These are phyloP conservation scores for Morella rubra DNA, from an alignment of 306 rosid species.

Conservation along the genomic window DNA sequence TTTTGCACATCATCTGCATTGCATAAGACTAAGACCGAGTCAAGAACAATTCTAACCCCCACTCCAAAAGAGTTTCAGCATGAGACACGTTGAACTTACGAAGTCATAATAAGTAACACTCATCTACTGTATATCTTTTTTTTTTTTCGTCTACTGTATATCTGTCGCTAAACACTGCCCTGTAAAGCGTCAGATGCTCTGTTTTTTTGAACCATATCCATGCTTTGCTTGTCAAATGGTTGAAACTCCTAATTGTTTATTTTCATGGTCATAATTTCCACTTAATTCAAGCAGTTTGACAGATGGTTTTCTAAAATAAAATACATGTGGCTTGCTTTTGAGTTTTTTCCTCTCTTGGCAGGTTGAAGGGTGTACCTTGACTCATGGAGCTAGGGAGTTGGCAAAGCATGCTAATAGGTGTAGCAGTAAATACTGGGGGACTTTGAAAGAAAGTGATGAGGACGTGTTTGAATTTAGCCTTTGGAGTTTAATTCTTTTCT, in stretches of 20 bases:
- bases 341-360: slow-evolving; percentile 23
- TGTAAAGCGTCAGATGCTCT: slow-evolving; percentile 5
- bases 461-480: slow-evolving; percentile 17
- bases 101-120: not conserved
- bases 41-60: not conserved
- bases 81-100: not conserved
- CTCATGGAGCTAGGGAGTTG: slow-evolving; percentile 75
- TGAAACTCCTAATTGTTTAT: not conserved
- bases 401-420: slow-evolving; percentile 71
- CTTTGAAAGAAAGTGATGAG: slow-evolving; percentile 64
- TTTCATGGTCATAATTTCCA: slow-evolving; percentile 1
- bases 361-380: slow-evolving; percentile 49
- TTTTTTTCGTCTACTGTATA: no score
- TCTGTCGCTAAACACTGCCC: not conserved
- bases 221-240: slow-evolving; percentile 9
- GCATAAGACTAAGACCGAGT: not conserved
- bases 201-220: not conserved
- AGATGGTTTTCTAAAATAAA: slow-evolving; percentile 12
- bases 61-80: not conserved
- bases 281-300: not conserved
- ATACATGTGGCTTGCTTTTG: slow-evolving; percentile 11
- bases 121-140: no score
- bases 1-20: not conserved
- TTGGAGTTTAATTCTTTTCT: slow-evolving; percentile 7
- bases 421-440: slow-evolving; percentile 60